Conservation (phyloP, 257 asterid genomes). For the Plantago major region DNA sequence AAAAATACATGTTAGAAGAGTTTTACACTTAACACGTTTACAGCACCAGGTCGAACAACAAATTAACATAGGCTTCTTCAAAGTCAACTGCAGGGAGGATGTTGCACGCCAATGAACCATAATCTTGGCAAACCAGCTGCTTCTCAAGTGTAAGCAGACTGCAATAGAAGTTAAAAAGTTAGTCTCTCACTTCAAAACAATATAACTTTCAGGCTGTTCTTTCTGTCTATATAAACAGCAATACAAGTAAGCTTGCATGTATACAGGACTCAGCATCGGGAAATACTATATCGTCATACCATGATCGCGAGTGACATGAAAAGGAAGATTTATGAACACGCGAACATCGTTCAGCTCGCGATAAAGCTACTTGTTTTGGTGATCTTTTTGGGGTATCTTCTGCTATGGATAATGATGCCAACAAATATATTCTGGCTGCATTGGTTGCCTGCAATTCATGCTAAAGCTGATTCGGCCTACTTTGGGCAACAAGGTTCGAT, state of each 20-base stretch:
- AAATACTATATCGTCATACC: neutral
- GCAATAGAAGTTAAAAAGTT: constrained; percentile 17
- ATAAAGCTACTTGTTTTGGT: constrained; percentile 31
- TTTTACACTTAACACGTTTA: no score
- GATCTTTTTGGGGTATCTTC: constrained; percentile 34
- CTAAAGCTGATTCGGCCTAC: constrained; percentile 26
- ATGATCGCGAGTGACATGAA: constrained; percentile 18
- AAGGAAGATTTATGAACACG: constrained; percentile 6
- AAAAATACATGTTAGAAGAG: no score
- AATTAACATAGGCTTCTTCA: neutral
- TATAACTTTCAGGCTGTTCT: constrained; percentile 8
- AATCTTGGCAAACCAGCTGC: constrained; percentile 4
- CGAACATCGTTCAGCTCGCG: constrained; percentile 24
- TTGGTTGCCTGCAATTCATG: constrained; percentile 37
- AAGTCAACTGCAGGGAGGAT: constrained; percentile 8
- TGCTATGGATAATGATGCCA: constrained; percentile 61
- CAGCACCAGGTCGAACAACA: no score
- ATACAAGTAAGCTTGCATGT: neutral
- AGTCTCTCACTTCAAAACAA: constrained; percentile 10
- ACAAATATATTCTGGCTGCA: constrained; percentile 40
- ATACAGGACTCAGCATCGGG: constrained; percentile 2
- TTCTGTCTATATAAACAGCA: constrained; percentile 5
- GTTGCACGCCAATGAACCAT: constrained; percentile 19
- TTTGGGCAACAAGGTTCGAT: constrained; percentile 35
- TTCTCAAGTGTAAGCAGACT: neutral